A percentile compares a stretch with the other conserved stretches of the same genome.
Evolutionary conservation across 1,139 yeast genomes (phyloP).

Genomic region (Nakaseomyces sp.): DNA sequence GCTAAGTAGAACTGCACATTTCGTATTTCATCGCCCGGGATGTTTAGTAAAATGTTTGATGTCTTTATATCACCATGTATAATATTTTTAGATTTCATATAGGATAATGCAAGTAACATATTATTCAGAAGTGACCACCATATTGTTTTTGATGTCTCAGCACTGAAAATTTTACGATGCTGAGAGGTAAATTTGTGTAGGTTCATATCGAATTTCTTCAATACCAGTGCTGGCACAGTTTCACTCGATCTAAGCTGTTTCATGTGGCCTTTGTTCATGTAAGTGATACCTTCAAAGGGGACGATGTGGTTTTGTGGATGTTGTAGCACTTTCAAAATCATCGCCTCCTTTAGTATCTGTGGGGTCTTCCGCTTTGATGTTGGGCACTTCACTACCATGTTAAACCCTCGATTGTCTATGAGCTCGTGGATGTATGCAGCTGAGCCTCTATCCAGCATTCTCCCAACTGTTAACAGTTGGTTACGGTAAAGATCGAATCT

Average conservation of each 20-base stretch:
- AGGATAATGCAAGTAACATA: conserved; percentile 10
- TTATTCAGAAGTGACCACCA: conserved; percentile 13
- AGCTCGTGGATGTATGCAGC: neutral
- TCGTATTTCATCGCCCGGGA: neutral
- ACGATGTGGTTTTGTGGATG: conserved; percentile 8
- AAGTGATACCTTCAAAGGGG: conserved; percentile 15
- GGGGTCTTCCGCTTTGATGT: conserved; percentile 7
- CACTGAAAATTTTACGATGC: neutral
- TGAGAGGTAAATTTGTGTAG: conserved; percentile 11
- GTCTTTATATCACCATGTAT: conserved; percentile 21
- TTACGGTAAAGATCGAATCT: neutral
- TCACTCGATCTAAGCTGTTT: conserved; percentile 14
- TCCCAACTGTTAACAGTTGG: neutral
- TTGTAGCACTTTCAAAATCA: conserved; percentile 8
- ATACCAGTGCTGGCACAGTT: conserved; percentile 14
- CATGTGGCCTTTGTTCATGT: conserved; percentile 12
- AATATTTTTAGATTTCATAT: conserved; percentile 11
- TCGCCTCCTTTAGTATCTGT: conserved; percentile 11
- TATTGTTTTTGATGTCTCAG: conserved; percentile 5
- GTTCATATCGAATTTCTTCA: conserved; percentile 12
- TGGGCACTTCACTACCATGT: conserved; percentile 1
- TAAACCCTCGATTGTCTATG: neutral
- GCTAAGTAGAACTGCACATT: conserved; percentile 11
- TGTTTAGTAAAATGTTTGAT: conserved; percentile 14
- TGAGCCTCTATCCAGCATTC: conserved; percentile 2